Evolutionary conservation across 805 yeast genomes (phyloP), one percentile per base, ranked within the genome.

Genomic region (Cephaloascus fragrans): DNA sequence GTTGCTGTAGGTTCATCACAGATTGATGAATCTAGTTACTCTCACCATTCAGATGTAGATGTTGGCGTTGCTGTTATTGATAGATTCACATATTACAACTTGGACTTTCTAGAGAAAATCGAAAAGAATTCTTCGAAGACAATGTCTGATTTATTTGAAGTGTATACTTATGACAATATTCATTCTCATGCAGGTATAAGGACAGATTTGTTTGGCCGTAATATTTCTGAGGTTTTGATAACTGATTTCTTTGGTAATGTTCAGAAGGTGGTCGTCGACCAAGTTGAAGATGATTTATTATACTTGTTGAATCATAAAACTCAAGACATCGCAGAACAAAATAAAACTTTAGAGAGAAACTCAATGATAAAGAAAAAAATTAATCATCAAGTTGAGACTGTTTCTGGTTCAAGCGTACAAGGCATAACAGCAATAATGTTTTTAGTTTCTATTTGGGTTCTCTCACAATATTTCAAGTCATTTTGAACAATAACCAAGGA

Each of bases 1-100:
- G 61, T 93, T 38, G 86, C 96, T 1, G 94, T 90, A 28, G 99
- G 98, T 0, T 87, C 96, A 1, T 83, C 95, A 8, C 83, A 73
- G 47, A 45, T 86, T 5, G 95, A 83, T 40, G 96, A 93, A 60
- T 80, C 90, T 37, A 86, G 96, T 2, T 93, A 88, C 54, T 88
- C 97, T 2, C 97, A 93, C 52, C 96, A 87, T 57, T 86, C 97
- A 1, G 99, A 93, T 56, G 75, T 83, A 35, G 97, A 90, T 51
- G 77, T 93, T 37, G 99, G 99, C 5, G 97, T 93, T 38, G 97
- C 98, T 0, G 96, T 93, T 10, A 93, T 93, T 52, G 99, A 93
- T 58, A 69, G 98, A 50, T 93, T 93, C 64, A 93, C 99, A 0
- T 89, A 88, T 57, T 87, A 77, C 60, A 89, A 87, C 39, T 69